A percentile compares a stretch with the other conserved stretches of the same genome.
Conservation (phyloP, 108 stramenopile genomes). For the Cyclostephanos tholiformis region DNA sequence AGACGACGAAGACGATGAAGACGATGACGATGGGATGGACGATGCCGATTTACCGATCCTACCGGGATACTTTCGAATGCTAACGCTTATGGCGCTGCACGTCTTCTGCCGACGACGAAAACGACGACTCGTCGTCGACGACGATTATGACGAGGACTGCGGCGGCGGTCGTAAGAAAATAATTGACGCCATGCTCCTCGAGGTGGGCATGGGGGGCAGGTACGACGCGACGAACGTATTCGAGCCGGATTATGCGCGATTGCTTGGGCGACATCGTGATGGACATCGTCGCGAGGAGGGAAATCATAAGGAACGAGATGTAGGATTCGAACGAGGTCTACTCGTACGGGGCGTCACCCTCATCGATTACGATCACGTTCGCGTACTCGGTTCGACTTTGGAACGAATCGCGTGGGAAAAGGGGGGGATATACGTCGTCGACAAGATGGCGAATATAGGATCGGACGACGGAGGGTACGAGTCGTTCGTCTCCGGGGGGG, state of each 20-base stretch:
- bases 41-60: slow-evolving; percentile 44
- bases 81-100: slow-evolving; percentile 83
- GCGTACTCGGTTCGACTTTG: slow-evolving; percentile 85
- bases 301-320: slow-evolving; percentile 8
- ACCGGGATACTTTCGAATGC: slow-evolving; percentile 92
- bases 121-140: background rate
- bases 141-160: background rate
- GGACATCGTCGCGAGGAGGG: background rate
- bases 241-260: slow-evolving; percentile 25
- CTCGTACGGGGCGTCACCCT: slow-evolving; percentile 65
- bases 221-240: slow-evolving; percentile 94
- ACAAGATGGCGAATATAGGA: slow-evolving; percentile 47
- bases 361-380: slow-evolving; percentile 88
- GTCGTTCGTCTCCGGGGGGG: slow-evolving; percentile 12
- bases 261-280: slow-evolving; percentile 13
- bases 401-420: slow-evolving; percentile 95
- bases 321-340: slow-evolving; percentile 2
- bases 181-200: slow-evolving; percentile 85
- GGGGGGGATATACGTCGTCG: slow-evolving; percentile 80
- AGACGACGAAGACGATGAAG: background rate
- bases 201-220: slow-evolving; percentile 95
- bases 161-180: slow-evolving; percentile 11
- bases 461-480: slow-evolving; percentile 41
- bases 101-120: slow-evolving; percentile 44
- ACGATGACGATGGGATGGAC: slow-evolving; percentile 9